Base-by-base conservation (phyloP, 2,329 filamentous ascomycete species). In the Didymella pomorum region DNA sequence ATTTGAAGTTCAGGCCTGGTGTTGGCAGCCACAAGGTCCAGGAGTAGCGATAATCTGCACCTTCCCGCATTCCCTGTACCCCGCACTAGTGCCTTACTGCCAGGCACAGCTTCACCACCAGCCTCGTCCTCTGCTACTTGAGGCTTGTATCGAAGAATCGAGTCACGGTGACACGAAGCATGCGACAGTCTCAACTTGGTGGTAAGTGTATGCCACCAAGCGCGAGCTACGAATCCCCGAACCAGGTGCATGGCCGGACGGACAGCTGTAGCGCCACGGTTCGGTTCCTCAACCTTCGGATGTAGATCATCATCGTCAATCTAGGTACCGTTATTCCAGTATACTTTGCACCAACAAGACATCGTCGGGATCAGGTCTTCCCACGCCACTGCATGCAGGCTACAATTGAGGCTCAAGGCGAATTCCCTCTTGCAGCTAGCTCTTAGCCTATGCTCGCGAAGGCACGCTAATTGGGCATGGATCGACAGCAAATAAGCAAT, bases 371-470 rank as follows among this genome's bases (percentile, higher is more conserved):
- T 8, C 41, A 33, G 25, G 20, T 11, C 10, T 18, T 31, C 20
- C 45, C 21, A 50, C 39, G 51, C 56, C 41, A 58, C 45, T 12
- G 9, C n/a, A 58, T 58, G 56, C 50, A 58, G 46, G 50, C 33
- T 9, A 18, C 21, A 25, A 35, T 50, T 41, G 50, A 50, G 45
- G 56, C 46, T 58, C 50, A 51, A 41, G 44, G 20, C 43, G 29
- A 25, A 46, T 25, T 20, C 21, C 49, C 20, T n/a, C 9, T 39
- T 41, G 10, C 9, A 44, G 37, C 44, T 58, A 53, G 56, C 26
- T n/a, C n/a, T n/a, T 6, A 28, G 14, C 20, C 29, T 25, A 33
- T 45, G 23, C 26, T 45, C 5, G 45, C 21, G 10, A n/a, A 35
- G 25, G 26, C 25, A 14, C 20, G 16, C 8, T n/a, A 20, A 41